A percentile compares a stretch with the other conserved stretches of the same genome.
Conservation (phyloP, 352 stramenopile species). For the Halophytophthora batemanensis region DNA sequence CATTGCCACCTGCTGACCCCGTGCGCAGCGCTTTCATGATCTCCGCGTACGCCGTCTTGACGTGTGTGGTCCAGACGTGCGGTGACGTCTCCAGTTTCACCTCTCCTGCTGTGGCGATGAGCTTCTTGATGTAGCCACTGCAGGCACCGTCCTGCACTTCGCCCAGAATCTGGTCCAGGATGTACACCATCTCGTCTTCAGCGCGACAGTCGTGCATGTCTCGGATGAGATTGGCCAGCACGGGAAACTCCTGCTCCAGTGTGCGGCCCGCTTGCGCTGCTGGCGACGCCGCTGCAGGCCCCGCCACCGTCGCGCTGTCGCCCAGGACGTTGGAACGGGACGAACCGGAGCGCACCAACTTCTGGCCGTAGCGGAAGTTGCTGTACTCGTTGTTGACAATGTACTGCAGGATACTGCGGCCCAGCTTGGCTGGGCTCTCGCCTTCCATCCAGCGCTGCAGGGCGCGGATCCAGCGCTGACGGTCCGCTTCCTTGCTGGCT, state of each 20-base stretch:
- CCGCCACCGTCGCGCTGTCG: slow-evolving; percentile 7
- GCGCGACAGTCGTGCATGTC: slow-evolving; percentile 73
- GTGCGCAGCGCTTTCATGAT: slow-evolving; percentile 79
- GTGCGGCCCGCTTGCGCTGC: slow-evolving; percentile 46
- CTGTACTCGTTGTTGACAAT: slow-evolving; percentile 78
- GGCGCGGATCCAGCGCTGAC: slow-evolving; percentile 66
- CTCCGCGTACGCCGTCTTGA: slow-evolving; percentile 70
- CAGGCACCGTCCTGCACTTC: slow-evolving; percentile 67
- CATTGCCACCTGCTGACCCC: slow-evolving; percentile 18
- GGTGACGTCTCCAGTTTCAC: slow-evolving; percentile 60
- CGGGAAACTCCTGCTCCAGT: slow-evolving; percentile 67
- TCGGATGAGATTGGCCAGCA: slow-evolving; percentile 72
- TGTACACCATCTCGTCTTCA: slow-evolving; percentile 82
- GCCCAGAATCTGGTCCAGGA: slow-evolving; percentile 75
- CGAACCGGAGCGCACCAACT: slow-evolving; percentile 29
- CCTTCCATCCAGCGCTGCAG: slow-evolving; percentile 74
- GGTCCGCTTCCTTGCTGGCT: slow-evolving; percentile 53
- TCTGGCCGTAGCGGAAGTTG: slow-evolving; percentile 59
- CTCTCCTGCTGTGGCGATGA: slow-evolving; percentile 68
- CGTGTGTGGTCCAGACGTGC: slow-evolving; percentile 62
- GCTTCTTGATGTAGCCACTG: slow-evolving; percentile 69
- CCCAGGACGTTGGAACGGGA: slow-evolving; percentile 21
- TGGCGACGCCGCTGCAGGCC: slow-evolving; percentile 33
- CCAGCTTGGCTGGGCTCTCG: slow-evolving; percentile 47
- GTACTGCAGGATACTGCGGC: slow-evolving; percentile 62